These are phyloP conservation scores for Saccharomyces hybrid DNA, from an alignment of 1,139 yeast genomes.

Conservation along the genomic window DNA sequence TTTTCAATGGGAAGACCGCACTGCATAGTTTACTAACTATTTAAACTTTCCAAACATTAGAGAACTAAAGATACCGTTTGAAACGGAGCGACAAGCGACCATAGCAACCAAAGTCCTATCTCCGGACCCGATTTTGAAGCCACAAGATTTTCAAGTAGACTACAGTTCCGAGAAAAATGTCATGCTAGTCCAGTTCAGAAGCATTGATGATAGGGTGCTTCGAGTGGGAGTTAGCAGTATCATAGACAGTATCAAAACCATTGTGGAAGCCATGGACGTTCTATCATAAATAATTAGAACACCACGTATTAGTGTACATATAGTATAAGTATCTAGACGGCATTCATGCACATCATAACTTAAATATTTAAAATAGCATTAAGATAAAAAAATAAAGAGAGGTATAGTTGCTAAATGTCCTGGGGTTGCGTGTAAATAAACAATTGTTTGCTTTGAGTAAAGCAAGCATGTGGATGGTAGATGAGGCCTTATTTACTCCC, in stretches of 20 bases:
- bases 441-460: not conserved
- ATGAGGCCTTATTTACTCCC: not conserved
- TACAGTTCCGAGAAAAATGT: conserved; percentile 32
- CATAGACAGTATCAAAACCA: conserved; percentile 59
- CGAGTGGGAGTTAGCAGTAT: conserved; percentile 65
- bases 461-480: no score
- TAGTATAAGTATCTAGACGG: not conserved
- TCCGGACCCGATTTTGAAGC: conserved; percentile 76
- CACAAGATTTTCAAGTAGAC: conserved; percentile 46
- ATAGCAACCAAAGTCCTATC: conserved; percentile 53
- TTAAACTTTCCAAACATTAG: conserved; percentile 21
- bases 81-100: conserved; percentile 47
- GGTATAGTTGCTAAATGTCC: not conserved
- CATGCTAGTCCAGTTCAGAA: conserved; percentile 42
- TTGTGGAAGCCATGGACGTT: conserved; percentile 63
- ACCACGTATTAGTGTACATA: not conserved
- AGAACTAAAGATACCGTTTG: conserved; percentile 54
- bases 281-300: conserved; percentile 33
- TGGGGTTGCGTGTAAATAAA: not conserved
- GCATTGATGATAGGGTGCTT: conserved; percentile 55
- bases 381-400: not conserved
- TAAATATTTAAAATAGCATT: not conserved
- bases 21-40: not conserved
- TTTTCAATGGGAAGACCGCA: not conserved
- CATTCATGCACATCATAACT: not conserved